These are phyloP conservation scores for Trametes meyenii DNA, from an alignment of 768 basidiomycete species.

Conservation along the genomic window DNA sequence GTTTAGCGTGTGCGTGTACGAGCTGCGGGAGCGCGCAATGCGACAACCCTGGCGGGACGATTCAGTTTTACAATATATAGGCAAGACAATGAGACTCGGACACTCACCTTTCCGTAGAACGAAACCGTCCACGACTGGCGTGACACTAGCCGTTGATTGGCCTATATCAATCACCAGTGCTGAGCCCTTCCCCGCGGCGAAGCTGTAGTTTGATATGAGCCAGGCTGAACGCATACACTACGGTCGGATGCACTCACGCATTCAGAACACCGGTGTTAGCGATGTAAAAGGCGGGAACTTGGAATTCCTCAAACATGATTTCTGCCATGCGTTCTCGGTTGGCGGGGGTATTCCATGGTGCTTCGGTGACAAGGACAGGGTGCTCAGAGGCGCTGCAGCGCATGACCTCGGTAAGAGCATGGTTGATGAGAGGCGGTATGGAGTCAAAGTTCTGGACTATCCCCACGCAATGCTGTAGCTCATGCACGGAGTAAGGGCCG, in stretches of 20 bases:
- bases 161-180: conserved; percentile 96
- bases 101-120: conserved; percentile 89
- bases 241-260: conserved; percentile 58
- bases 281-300: conserved; percentile 94
- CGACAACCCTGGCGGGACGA: conserved; percentile 61
- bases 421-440: conserved; percentile 68
- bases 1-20: conserved; percentile 77
- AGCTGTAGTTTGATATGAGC: conserved; percentile 48
- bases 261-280: conserved; percentile 94
- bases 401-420: conserved; percentile 78
- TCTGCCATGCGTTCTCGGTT: conserved; percentile 95
- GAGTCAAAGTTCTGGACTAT: conserved; percentile 79
- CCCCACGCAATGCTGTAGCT: neutral
- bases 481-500: neutral
- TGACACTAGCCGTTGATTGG: conserved; percentile 85
- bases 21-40: conserved; percentile 78
- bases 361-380: conserved; percentile 91
- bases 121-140: conserved; percentile 96
- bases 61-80: neutral
- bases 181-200: conserved; percentile 96
- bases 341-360: conserved; percentile 93
- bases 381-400: conserved; percentile 80
- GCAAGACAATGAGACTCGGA: neutral
- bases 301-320: conserved; percentile 96
- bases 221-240: neutral